These are phyloP conservation scores for Aspergillus uvarum DNA, from an alignment of 2,329 filamentous ascomycete genomes.

Conservation along the genomic window DNA sequence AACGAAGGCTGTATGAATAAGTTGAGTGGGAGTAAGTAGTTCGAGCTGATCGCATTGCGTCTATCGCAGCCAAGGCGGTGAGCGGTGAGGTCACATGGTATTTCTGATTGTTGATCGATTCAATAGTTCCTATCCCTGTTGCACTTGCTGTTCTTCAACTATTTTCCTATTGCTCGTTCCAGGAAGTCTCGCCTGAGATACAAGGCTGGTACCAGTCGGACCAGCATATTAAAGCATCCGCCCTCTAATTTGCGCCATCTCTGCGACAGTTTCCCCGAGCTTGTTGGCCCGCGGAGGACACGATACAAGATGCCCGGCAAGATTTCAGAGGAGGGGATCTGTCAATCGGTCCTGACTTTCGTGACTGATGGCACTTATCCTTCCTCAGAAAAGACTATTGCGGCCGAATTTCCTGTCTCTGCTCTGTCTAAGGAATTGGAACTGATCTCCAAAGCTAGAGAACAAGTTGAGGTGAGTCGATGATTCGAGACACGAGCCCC, in stretches of 20 bases:
- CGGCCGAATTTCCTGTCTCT: conserved; percentile 51
- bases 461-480: conserved; percentile 52
- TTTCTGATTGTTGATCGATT: conserved; percentile 25
- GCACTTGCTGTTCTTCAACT: neutral
- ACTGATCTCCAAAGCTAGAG: conserved; percentile 52
- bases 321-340: conserved; percentile 46
- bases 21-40: neutral
- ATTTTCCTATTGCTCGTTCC: neutral
- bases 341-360: conserved; percentile 64
- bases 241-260: neutral
- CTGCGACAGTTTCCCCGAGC: neutral
- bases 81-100: conserved; percentile 34
- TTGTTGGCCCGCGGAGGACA: conserved; percentile 5
- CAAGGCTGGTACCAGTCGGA: neutral
- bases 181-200: neutral
- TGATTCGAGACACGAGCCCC: neutral
- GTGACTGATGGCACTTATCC: conserved; percentile 58
- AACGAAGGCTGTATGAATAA: neutral
- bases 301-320: conserved; percentile 36
- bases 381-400: conserved; percentile 55
- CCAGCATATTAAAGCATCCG: neutral
- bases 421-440: conserved; percentile 52
- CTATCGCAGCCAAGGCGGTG: conserved; percentile 19
- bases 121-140: conserved; percentile 9
- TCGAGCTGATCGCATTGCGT: neutral